Percentiles rank a stretch among this genome's conserved stretches.
Evolutionary conservation across 257 asterid genomes (phyloP).

Genomic region (Fraxinus pennsylvanica): DNA sequence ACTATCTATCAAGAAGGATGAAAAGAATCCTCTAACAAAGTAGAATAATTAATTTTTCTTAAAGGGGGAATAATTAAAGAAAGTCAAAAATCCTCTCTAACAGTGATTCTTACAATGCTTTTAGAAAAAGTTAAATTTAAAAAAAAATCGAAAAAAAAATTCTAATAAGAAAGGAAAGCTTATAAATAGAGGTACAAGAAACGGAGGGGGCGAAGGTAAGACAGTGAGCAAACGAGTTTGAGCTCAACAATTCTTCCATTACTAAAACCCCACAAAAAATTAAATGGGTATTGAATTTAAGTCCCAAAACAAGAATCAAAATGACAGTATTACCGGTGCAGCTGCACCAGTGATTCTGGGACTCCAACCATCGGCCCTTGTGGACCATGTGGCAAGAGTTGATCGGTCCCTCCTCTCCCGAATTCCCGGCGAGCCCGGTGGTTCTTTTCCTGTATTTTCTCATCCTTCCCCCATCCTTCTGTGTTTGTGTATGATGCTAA

Average conservation of each 20-base stretch:
- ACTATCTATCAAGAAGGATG: no score
- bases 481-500: background rate
- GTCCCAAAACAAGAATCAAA: constrained; percentile 24
- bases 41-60: no score
- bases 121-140: no score
- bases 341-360: constrained; percentile 74
- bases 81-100: no score
- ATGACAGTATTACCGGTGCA: constrained; percentile 16
- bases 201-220: background rate
- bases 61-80: no score
- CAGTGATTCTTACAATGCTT: no score
- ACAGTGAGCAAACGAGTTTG: background rate
- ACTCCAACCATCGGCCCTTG: constrained; percentile 83
- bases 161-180: background rate
- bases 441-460: constrained; percentile 78
- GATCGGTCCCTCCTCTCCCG: constrained; percentile 86
- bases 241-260: constrained; percentile 4
- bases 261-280: background rate
- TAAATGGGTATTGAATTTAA: constrained; percentile 72
- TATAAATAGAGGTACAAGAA: background rate
- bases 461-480: constrained; percentile 15
- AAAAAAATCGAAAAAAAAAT: background rate
- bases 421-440: constrained; percentile 88
- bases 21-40: no score
- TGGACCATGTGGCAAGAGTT: constrained; percentile 85